Percentiles rank a stretch among this genome's conserved stretches.
Evolutionary conservation across 345 rosid genomes (phyloP).

Genomic region (Populus euphratica): DNA sequence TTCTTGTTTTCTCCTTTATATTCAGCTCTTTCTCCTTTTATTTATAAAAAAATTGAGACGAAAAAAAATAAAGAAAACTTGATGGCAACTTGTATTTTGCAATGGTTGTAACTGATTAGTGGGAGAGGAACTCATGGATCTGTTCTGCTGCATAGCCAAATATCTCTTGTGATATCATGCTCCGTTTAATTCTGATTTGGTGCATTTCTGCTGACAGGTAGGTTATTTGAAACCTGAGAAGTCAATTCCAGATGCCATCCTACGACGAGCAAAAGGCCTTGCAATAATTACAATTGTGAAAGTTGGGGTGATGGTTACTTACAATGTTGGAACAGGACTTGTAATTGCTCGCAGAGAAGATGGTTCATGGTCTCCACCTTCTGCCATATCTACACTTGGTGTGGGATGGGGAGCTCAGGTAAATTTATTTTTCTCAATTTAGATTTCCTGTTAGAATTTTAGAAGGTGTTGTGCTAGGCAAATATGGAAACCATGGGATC

Average conservation of each 20-base stretch:
- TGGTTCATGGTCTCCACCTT: conserved; percentile 98
- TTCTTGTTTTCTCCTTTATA: background rate
- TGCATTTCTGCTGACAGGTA: conserved; percentile 45
- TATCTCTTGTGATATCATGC: conserved; percentile 3
- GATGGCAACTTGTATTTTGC: background rate
- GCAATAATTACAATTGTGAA: conserved; percentile 78
- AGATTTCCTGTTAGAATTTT: background rate
- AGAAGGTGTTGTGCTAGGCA: background rate
- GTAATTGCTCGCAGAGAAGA: conserved; percentile 84
- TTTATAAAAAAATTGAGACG: background rate
- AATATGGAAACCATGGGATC: background rate
- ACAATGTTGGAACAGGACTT: conserved; percentile 88
- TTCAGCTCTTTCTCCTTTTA: background rate
- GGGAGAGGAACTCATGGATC: background rate
- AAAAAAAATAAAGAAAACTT: background rate
- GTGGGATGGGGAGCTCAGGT: conserved; percentile 99
- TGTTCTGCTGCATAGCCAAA: background rate
- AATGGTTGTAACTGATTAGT: background rate
- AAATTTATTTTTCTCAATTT: background rate
- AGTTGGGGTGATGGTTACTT: conserved; percentile 86
- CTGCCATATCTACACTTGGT: conserved; percentile 88
- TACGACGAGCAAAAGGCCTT: conserved; percentile 83
- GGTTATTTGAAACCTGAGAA: conserved; percentile 74
- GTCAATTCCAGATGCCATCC: conserved; percentile 75
- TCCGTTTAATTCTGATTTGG: conserved; percentile 7